Base-by-base conservation (phyloP, 306 rosid species). In the Dryas drummondii region DNA sequence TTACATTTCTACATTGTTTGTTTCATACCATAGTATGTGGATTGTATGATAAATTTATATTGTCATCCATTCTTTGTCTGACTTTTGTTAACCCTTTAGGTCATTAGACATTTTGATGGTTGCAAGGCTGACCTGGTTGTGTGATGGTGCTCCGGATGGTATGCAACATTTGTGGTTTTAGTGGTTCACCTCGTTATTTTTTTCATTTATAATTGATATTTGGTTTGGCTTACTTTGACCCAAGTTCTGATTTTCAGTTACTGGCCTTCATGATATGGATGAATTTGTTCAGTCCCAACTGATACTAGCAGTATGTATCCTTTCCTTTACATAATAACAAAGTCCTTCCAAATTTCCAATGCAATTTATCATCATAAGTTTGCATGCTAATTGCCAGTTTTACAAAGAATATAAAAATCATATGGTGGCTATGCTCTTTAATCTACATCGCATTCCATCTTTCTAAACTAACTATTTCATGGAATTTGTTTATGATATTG, bases 131-230 rank as follows among this genome's bases (percentile, higher is more conserved):
- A 94, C 84, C 88, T 94, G 68, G 98, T 94, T 75, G 99, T 94
- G 99, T 74, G 99, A 94, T 77, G 99, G 99, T 72, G 99, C 99
- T 57, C 99, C 99, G 40, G 99, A 94, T 82, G 99, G 99, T 92
- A 81, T 61, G 67, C 63, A 15, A 6, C 12, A n/a, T 15, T 53
- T 27, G 11, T 72, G 19, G 65, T 56, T 70, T 59, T 48, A 68
- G 32, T 66, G 49, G 47, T 76, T 70, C 41, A 54, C 37, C 61
- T 7, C 12, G 17, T 63, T 66, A 16, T 22, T 47, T 64, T 76
- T 59, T 83, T 72, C 7, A 47, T 37, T n/a, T 58, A 26, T 13
- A 46, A 61, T 70, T 56, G 73, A 41, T 52, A 42, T 72, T 10
- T 68, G 8, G 56, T 49, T n/a, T 10, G 56, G 14, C 45, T 26